Evolutionary conservation across 768 basidiomycete species (phyloP), one percentile per base, ranked within the genome.

Genomic region (Russula brevipes): DNA sequence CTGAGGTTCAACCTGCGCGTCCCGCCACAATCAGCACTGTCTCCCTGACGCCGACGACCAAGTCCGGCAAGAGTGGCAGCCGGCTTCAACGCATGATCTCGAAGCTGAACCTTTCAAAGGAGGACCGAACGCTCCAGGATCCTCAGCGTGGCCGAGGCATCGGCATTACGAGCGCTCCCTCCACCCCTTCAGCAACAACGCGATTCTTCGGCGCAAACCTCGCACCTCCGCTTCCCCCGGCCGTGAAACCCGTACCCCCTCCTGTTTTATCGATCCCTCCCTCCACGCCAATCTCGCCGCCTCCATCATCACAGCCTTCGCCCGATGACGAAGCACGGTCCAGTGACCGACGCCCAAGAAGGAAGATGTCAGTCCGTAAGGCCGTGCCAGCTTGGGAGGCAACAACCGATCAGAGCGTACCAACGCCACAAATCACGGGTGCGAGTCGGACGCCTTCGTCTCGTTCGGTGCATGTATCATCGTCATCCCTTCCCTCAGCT

Each of bases 51-150:
- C 65, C 67, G 35, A 68, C 65, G n/a, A 68, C 65, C 33, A 68
- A 66, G 57, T 66, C 65, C 5, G 75, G 75, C 54, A 79, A 75
- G 67, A 58, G 71, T 79, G 59, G 84, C n/a, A 64, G 84, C 53
- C 81, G 89, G 31, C 75, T 94, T 63, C 87, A 88, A 73, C 82
- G 85, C 66, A 91, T 94, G 85, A 88, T 94, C 69, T 91, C 90
- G 19, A 87, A 85, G 68, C 77, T 93, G 33, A 86, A 14, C 83
- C 42, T 71, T 71, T 19, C 70, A 69, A 44, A 70, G 69, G 42
- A 74, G 69, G 47, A 76, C 83, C 58, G 76, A 74, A 54, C 69
- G 54, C 49, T 60, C 71, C 60, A 71, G 67, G 57, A 66, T 63
- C 1, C 61, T 51, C 65, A 80, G 71, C 57, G 50, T 64, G 41